Evolutionary conservation across 139 green algal genomes (phyloP).

Genomic region (Raphidocelis subcapitata): DNA sequence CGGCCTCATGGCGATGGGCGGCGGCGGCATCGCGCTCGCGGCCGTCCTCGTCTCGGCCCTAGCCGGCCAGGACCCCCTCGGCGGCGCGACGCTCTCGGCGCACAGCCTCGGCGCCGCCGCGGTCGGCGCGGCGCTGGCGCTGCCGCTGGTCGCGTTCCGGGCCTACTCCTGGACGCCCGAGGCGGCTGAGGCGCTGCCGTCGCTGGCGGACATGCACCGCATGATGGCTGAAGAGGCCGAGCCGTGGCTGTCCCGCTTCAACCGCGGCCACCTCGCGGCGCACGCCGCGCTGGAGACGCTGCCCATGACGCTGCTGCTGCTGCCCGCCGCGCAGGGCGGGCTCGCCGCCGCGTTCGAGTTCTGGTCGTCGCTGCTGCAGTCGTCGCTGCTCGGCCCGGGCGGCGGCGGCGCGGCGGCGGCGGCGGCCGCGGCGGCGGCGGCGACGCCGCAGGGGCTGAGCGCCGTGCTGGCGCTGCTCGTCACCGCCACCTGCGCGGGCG

Average conservation of each 20-base stretch:
- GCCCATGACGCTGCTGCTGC: conserved; percentile 23
- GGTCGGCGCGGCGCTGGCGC: background rate
- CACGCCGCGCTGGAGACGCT: conserved; percentile 14
- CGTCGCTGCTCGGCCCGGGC: background rate
- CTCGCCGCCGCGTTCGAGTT: background rate
- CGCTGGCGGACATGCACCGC: background rate
- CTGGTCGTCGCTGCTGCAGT: background rate
- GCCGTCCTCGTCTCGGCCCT: too few species aligned
- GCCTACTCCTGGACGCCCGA: conserved; percentile 1
- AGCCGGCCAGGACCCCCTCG: background rate
- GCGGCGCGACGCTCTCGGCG: conserved; percentile 16
- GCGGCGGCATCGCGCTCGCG: too few species aligned
- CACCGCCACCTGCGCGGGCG: background rate
- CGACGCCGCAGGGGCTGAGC: background rate
- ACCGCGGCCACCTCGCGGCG: conserved; percentile 3
- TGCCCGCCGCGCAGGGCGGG: conserved; percentile 20
- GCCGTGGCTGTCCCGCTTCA: conserved; percentile 15
- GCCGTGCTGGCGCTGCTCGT: conserved; percentile 10
- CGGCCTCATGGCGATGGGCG: too few species aligned
- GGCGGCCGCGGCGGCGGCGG: background rate
- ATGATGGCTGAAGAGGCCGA: background rate
- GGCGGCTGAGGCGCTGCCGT: background rate
- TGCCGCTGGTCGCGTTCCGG: conserved; percentile 9
- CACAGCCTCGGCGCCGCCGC: conserved; percentile 12
- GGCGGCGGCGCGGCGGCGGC: background rate